Evolutionary conservation across 1,284 basidiomycete species (phyloP).

Genomic region (Pseudozyma hubeiensis): DNA sequence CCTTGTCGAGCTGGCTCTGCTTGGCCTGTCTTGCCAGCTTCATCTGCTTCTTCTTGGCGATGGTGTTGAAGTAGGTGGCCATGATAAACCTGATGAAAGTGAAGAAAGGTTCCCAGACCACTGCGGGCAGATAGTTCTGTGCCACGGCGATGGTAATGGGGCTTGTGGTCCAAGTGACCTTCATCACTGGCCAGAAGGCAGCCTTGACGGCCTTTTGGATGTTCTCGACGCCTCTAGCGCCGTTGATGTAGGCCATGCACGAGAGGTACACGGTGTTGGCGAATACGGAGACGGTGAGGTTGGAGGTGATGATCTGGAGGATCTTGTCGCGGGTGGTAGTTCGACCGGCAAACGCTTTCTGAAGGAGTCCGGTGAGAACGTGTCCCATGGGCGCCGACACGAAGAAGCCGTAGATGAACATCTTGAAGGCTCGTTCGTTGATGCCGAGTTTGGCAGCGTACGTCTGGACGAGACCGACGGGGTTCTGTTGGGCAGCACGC

Average conservation of each 20-base stretch:
- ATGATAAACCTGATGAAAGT: constrained; percentile 58
- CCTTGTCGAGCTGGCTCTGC: constrained; percentile 32
- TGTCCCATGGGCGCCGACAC: constrained; percentile 87
- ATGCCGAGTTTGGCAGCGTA: constrained; percentile 52
- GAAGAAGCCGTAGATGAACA: constrained; percentile 84
- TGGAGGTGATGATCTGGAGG: constrained; percentile 78
- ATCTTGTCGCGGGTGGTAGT: constrained; percentile 78
- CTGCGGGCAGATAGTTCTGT: constrained; percentile 78
- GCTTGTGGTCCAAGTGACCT: constrained; percentile 80
- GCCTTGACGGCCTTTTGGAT: constrained; percentile 78
- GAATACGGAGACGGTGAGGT: constrained; percentile 81
- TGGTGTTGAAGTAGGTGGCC: constrained; percentile 58
- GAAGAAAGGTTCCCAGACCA: constrained; percentile 61
- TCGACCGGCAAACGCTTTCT: constrained; percentile 81
- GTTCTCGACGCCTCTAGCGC: constrained; percentile 77
- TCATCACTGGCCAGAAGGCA: constrained; percentile 81
- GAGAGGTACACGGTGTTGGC: constrained; percentile 77
- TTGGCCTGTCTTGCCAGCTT: constrained; percentile 46
- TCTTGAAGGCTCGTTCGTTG: constrained; percentile 75
- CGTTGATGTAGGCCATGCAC: constrained; percentile 86
- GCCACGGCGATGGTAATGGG: constrained; percentile 79
- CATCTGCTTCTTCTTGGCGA: constrained; percentile 65
- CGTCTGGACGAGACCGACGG: constrained; percentile 22
- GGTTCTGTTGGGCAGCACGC: constrained; percentile 35
- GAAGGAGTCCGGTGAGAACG: constrained; percentile 75